Percentiles rank a stretch among this genome's conserved stretches.
Evolutionary conservation across 495 filamentous ascomycete genomes (phyloP).

Genomic region (Penicillium diatomitis): DNA sequence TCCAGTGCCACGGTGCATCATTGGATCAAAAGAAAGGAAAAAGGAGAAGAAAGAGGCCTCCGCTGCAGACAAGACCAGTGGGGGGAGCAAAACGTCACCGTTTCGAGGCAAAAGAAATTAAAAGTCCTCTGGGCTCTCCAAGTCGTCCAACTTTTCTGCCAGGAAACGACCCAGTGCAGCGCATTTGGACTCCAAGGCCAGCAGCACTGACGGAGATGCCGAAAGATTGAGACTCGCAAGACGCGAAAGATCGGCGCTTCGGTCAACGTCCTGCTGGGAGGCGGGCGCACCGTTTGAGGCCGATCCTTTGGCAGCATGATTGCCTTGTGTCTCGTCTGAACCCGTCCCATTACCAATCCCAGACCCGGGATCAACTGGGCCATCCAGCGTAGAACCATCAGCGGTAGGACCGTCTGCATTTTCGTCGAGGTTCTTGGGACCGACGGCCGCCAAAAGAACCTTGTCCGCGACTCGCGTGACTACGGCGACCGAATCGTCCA

Average conservation of each 20-base stretch:
- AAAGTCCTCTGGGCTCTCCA: conserved; percentile 40
- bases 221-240: conserved; percentile 36
- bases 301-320: conserved; percentile 6
- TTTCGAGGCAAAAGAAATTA: conserved; percentile 4
- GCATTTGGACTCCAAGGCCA: conserved; percentile 39
- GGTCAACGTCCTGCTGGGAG: conserved; percentile 35
- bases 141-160: conserved; percentile 32
- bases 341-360: conserved; percentile 8
- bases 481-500: conserved; percentile 36
- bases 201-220: conserved; percentile 30
- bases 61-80: too few relatives aligned
- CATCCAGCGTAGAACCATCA: conserved; percentile 1
- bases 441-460: conserved; percentile 36
- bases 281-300: conserved; percentile 21
- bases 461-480: conserved; percentile 40
- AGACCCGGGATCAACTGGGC: background rate
- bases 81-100: too few relatives aligned
- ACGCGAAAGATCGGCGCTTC: conserved; percentile 31
- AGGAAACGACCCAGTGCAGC: conserved; percentile 36
- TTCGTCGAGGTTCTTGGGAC: conserved; percentile 25
- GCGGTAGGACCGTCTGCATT: conserved; percentile 8
- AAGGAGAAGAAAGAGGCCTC: too few relatives aligned
- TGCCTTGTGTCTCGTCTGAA: conserved; percentile 10
- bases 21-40: too few relatives aligned
- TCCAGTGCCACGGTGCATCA: background rate